Conservation (phyloP, 2,329 filamentous ascomycete genomes). For the Macrophomina pseudophaseolina region DNA sequence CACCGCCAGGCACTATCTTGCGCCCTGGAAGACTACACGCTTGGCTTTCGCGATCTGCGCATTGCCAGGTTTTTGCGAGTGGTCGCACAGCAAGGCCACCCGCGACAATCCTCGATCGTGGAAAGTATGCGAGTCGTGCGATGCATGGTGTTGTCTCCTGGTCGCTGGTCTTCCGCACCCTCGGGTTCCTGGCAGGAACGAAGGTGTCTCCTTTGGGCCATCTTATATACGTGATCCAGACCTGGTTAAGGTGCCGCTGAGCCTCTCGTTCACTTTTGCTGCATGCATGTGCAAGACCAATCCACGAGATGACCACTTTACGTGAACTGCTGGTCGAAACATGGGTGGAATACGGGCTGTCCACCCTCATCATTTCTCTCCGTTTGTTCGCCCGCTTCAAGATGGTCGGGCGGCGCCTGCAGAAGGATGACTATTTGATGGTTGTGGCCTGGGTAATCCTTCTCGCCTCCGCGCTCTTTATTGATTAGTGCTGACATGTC, state of each 20-base stretch:
- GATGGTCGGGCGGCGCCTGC: slow-evolving; percentile 42
- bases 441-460: slow-evolving; percentile 36
- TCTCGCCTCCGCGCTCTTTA: background rate
- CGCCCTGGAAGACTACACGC: background rate
- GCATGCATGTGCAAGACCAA: no score
- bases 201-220: background rate
- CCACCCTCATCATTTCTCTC: slow-evolving; percentile 38
- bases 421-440: slow-evolving; percentile 45
- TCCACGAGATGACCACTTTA: background rate
- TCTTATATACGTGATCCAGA: background rate
- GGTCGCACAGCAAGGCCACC: background rate
- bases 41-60: background rate
- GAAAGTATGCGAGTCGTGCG: background rate
- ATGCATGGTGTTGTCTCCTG: background rate
- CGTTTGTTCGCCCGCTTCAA: slow-evolving; percentile 42
- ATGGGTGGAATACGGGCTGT: slow-evolving; percentile 45
- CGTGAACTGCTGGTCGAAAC: slow-evolving; percentile 35
- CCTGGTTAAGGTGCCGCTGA: background rate
- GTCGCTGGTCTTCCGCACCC: background rate
- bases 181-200: background rate
- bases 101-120: background rate
- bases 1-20: background rate
- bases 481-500: background rate
- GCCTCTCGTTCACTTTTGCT: background rate
- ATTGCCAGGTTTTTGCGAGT: background rate